Percentiles rank a stretch among this genome's conserved stretches.
These are phyloP conservation scores for Scedosporium apiospermum DNA, from an alignment of 2,329 filamentous ascomycete species.

Conservation along the genomic window DNA sequence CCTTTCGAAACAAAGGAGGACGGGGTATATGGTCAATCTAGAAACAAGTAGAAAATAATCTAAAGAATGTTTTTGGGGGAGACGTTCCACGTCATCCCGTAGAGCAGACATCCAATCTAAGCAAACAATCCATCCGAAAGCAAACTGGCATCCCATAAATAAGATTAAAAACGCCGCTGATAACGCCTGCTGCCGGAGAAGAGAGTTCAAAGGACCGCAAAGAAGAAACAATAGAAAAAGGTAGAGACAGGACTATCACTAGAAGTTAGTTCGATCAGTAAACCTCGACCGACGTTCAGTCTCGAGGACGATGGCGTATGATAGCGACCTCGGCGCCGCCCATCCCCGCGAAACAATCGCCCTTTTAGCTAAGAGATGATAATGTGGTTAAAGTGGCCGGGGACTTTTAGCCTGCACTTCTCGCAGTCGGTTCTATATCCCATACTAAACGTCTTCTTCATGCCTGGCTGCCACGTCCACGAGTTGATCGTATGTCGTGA, in stretches of 20 bases:
- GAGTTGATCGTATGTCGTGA: slow-evolving; percentile 51
- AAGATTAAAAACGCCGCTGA: not conserved
- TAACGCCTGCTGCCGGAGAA: not conserved
- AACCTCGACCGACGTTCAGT: not conserved
- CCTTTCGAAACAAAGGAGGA: not conserved
- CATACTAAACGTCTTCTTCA: slow-evolving; percentile 67
- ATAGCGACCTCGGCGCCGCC: not conserved
- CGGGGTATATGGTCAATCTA: not conserved
- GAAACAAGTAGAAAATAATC: not conserved
- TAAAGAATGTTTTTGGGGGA: not conserved
- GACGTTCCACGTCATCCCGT: not conserved
- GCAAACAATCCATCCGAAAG: not conserved
- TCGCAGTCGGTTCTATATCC: slow-evolving; percentile 70
- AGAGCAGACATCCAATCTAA: not conserved
- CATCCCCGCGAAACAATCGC: slow-evolving; percentile 8
- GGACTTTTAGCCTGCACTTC: slow-evolving; percentile 64
- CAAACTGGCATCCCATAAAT: not conserved
- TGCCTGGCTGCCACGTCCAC: slow-evolving; percentile 52
- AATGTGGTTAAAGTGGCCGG: slow-evolving; percentile 75
- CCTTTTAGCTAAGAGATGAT: slow-evolving; percentile 47
- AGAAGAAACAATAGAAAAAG: not conserved
- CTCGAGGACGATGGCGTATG: not conserved
- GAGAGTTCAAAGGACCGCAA: not conserved
- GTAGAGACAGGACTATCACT: not conserved
- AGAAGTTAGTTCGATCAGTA: not conserved